Percentiles rank a stretch among this genome's conserved stretches.
phyloP scores from a whole-genome alignment of 2,329 filamentous ascomycete genomes.

The Rosellinia necatrix region DNA sequence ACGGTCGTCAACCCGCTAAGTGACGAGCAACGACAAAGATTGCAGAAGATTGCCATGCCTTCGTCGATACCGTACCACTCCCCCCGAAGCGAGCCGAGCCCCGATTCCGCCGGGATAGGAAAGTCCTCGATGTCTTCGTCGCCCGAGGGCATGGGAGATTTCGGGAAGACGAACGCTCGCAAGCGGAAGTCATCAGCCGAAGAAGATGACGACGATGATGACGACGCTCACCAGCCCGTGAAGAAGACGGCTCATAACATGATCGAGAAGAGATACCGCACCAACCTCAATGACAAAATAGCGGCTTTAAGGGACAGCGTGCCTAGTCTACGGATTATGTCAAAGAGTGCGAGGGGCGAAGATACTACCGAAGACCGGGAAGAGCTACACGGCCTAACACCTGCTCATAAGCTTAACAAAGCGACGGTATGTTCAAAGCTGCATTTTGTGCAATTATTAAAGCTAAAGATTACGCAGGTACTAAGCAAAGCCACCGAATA shows the following conservation, averaged over 20 bases:
- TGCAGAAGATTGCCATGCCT: conserved; percentile 69
- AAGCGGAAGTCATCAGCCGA: conserved; percentile 74
- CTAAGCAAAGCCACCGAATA: conserved; percentile 96
- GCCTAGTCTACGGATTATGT: conserved; percentile 84
- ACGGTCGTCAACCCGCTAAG: conserved; percentile 54
- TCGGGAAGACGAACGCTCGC: conserved; percentile 53
- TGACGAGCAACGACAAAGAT: conserved; percentile 63
- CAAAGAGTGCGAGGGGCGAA: conserved; percentile 70
- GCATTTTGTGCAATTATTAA: background rate
- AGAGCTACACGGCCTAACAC: conserved; percentile 79
- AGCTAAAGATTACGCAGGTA: conserved; percentile 54
- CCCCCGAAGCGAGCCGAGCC: conserved; percentile 62
- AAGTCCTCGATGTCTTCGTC: conserved; percentile 63
- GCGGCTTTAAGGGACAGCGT: conserved; percentile 89
- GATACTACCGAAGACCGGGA: conserved; percentile 76
- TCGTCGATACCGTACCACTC: conserved; percentile 64
- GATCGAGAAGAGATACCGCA: conserved; percentile 96
- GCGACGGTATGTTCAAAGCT: conserved; percentile 67
- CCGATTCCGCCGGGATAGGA: conserved; percentile 58
- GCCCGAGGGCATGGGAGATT: conserved; percentile 56
- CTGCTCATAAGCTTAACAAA: conserved; percentile 95
- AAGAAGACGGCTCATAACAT: conserved; percentile 99
- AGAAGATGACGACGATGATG: conserved; percentile 60
- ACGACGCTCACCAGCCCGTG: conserved; percentile 59
- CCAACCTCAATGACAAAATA: conserved; percentile 97